Conservation (phyloP, 352 stramenopile genomes). For the Globisporangium parvum region DNA sequence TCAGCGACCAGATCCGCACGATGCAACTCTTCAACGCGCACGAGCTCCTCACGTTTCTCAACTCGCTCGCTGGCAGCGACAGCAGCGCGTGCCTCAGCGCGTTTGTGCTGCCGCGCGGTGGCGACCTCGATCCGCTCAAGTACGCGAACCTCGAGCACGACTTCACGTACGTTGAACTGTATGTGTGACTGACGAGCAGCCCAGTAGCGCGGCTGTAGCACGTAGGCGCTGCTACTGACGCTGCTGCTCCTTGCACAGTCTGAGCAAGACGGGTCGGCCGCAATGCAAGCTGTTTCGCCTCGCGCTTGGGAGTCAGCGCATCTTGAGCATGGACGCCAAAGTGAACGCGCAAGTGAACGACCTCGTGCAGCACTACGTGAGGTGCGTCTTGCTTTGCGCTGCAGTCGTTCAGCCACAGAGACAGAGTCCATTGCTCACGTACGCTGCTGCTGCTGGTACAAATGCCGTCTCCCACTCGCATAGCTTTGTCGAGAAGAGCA, state of each 20-base stretch:
- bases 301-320: constrained; percentile 48
- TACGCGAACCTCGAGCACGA: constrained; percentile 78
- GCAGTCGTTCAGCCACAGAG: too few relatives aligned
- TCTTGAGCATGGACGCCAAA: constrained; percentile 65
- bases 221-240: too few relatives aligned
- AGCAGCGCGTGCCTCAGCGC: constrained; percentile 41
- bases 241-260: constrained; percentile 13
- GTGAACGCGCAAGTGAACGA: constrained; percentile 44
- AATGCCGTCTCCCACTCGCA: not conserved
- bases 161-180: constrained; percentile 40
- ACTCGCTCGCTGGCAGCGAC: constrained; percentile 26
- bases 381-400: constrained; percentile 10
- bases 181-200: not conserved
- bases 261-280: constrained; percentile 51
- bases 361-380: constrained; percentile 34
- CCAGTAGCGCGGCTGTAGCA: too few relatives aligned
- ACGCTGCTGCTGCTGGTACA: not conserved
- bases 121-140: constrained; percentile 45
- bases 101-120: constrained; percentile 55
- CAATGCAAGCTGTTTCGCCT: constrained; percentile 67
- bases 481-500: constrained; percentile 54
- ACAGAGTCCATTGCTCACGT: not conserved
- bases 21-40: constrained; percentile 44
- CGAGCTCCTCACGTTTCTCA: constrained; percentile 46
- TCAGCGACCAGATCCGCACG: constrained; percentile 38